Conservation (phyloP, 2,329 filamentous ascomycete genomes). For the Knoxdaviesia proteae region DNA sequence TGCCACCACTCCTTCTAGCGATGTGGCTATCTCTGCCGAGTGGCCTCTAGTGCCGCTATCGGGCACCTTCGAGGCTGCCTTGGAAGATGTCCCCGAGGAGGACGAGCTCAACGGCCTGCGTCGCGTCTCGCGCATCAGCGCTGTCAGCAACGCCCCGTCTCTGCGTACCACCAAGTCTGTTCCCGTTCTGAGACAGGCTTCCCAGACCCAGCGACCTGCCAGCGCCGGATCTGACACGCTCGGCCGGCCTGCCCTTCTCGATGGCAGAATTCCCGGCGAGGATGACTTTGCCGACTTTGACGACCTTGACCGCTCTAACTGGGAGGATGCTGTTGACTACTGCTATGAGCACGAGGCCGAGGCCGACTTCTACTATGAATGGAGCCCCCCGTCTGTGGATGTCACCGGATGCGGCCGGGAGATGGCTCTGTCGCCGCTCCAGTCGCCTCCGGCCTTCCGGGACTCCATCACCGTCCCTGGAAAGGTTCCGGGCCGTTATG, state of each 20-base stretch:
- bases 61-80: conserved; percentile 15
- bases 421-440: conserved; percentile 3
- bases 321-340: conserved; percentile 52
- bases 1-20: no score
- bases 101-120: conserved; percentile 23
- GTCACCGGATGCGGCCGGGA: conserved; percentile 8
- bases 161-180: conserved; percentile 34
- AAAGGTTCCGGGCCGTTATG: conserved; percentile 1
- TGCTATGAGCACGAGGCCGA: conserved; percentile 50
- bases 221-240: conserved; percentile 33
- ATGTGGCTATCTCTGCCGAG: no score
- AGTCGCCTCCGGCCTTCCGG: neutral
- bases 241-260: conserved; percentile 20
- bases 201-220: conserved; percentile 17
- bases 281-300: conserved; percentile 11
- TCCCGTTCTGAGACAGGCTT: conserved; percentile 27
- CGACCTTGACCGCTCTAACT: conserved; percentile 23
- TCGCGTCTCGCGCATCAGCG: conserved; percentile 17
- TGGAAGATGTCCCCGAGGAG: conserved; percentile 36
- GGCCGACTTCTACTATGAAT: conserved; percentile 44
- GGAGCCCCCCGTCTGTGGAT: conserved; percentile 37
- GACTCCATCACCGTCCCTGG: conserved; percentile 1
- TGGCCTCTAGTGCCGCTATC: no score
- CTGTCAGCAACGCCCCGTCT: conserved; percentile 26
- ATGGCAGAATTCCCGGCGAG: conserved; percentile 6